A percentile compares a stretch with the other conserved stretches of the same genome.
Evolutionary conservation across 2,329 filamentous ascomycete genomes (phyloP).

Genomic region (Arthrobotrys megalospora): DNA sequence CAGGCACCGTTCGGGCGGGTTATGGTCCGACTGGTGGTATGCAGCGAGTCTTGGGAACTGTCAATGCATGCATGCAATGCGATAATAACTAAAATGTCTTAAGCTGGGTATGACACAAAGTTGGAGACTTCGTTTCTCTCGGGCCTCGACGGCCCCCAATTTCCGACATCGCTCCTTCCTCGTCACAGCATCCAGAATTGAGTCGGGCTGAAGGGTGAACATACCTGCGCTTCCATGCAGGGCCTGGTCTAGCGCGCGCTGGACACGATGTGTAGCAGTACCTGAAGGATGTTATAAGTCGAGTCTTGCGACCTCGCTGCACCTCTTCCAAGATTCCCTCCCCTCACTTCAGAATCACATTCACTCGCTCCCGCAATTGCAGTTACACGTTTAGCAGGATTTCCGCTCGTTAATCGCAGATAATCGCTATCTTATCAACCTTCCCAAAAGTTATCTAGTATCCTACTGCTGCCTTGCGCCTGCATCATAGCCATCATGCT

Average conservation of each 20-base stretch:
- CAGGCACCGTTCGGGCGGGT: slow-evolving; percentile 25
- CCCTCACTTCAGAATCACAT: slow-evolving; percentile 34
- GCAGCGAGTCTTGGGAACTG: slow-evolving; percentile 12
- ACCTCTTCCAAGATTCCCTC: slow-evolving; percentile 25
- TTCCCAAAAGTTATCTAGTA: slow-evolving; percentile 45
- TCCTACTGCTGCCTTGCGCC: slow-evolving; percentile 33
- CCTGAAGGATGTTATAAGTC: slow-evolving; percentile 49
- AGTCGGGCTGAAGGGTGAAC: slow-evolving; percentile 12
- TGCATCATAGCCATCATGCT: slow-evolving; percentile 35
- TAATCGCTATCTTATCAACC: slow-evolving; percentile 22
- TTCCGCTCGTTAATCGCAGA: slow-evolving; percentile 58
- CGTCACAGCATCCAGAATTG: slow-evolving; percentile 25
- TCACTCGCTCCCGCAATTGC: slow-evolving; percentile 37
- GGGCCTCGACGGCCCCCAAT: slow-evolving; percentile 35
- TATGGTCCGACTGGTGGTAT: slow-evolving; percentile 24
- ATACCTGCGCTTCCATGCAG: slow-evolving; percentile 35
- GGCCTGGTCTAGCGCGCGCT: slow-evolving; percentile 31
- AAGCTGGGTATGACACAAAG: slow-evolving; percentile 47
- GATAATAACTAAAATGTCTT: slow-evolving; percentile 11
- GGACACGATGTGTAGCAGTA: slow-evolving; percentile 13
- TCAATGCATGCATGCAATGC: slow-evolving; percentile 31
- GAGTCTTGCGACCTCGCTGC: slow-evolving; percentile 43
- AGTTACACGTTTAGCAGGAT: slow-evolving; percentile 23
- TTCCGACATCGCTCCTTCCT: slow-evolving; percentile 59
- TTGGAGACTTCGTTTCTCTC: slow-evolving; percentile 20